These are phyloP conservation scores for Geotrichum ghanense DNA, from an alignment of 805 yeast genomes.

Conservation along the genomic window DNA sequence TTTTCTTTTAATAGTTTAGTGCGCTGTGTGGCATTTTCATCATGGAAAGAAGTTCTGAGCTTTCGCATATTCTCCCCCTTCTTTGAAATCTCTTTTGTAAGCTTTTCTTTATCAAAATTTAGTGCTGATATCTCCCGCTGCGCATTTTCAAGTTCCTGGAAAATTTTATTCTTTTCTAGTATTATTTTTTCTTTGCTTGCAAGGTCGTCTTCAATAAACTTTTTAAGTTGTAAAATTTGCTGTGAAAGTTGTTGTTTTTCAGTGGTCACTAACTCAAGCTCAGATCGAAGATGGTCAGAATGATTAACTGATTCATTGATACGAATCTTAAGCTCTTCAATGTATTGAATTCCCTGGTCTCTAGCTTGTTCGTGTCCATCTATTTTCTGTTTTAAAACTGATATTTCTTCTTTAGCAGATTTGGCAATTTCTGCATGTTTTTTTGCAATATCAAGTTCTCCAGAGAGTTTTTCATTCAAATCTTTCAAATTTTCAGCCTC, in stretches of 20 bases:
- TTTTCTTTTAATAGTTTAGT: slow-evolving; percentile 35
- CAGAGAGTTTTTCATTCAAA: slow-evolving; percentile 5
- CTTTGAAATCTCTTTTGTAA: slow-evolving; percentile 12
- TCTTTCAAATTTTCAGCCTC: slow-evolving; percentile 4
- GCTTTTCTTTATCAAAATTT: slow-evolving; percentile 11
- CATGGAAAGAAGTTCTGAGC: slow-evolving; percentile 11
- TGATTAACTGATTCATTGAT: slow-evolving; percentile 4
- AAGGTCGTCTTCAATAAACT: slow-evolving; percentile 11
- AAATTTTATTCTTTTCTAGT: slow-evolving; percentile 10
- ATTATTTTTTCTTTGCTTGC: slow-evolving; percentile 13
- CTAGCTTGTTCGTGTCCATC: slow-evolving; percentile 12
- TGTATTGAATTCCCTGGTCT: slow-evolving; percentile 9
- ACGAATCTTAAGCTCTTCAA: slow-evolving; percentile 8
- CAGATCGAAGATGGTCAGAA: slow-evolving; percentile 5
- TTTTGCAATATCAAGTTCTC: slow-evolving; percentile 14
- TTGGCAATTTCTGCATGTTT: slow-evolving; percentile 12
- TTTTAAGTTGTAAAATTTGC: slow-evolving; percentile 13
- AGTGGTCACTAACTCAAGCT: slow-evolving; percentile 2
- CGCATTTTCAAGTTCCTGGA: slow-evolving; percentile 11
- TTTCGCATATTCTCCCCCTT: slow-evolving; percentile 15
- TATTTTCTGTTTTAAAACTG: slow-evolving; percentile 10
- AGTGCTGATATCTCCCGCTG: slow-evolving; percentile 8
- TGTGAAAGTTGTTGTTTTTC: slow-evolving; percentile 7
- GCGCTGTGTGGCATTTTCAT: slow-evolving; percentile 19
- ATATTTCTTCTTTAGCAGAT: slow-evolving; percentile 9